Evolutionary conservation across 495 filamentous ascomycete genomes (phyloP).

Genomic region (Hypoxylon subgilvum): DNA sequence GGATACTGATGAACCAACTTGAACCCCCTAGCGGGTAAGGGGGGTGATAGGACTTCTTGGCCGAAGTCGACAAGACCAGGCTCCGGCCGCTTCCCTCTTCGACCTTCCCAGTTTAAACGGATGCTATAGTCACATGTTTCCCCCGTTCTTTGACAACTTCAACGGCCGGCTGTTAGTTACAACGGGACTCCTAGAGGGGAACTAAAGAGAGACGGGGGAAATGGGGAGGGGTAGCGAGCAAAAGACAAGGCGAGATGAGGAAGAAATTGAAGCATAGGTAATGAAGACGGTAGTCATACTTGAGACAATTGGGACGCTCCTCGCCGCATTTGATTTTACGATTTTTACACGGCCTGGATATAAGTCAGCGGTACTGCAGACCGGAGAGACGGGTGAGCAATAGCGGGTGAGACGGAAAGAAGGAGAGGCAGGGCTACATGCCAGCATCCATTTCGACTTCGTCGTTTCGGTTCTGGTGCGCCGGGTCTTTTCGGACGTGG

Average conservation of each 20-base stretch:
- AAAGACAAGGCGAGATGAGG: no score
- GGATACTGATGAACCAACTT: slow-evolving; percentile 51
- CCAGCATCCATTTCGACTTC: slow-evolving; percentile 88
- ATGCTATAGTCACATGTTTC: slow-evolving; percentile 88
- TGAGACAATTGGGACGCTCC: slow-evolving; percentile 76
- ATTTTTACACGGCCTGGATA: slow-evolving; percentile 76
- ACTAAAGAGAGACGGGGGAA: neutral
- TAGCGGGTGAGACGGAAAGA: neutral
- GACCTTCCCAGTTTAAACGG: slow-evolving; percentile 82
- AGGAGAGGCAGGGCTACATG: slow-evolving; percentile 38
- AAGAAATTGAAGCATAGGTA: slow-evolving; percentile 2
- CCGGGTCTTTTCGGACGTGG: slow-evolving; percentile 71
- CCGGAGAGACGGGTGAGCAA: no score
- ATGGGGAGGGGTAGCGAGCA: slow-evolving; percentile 1
- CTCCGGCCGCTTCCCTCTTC: slow-evolving; percentile 59
- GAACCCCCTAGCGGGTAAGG: slow-evolving; percentile 52
- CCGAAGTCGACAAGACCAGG: slow-evolving; percentile 39
- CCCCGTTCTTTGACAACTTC: slow-evolving; percentile 70
- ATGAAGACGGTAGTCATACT: slow-evolving; percentile 44
- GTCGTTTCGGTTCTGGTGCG: slow-evolving; percentile 69
- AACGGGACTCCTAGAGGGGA: neutral
- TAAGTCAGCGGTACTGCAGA: slow-evolving; percentile 10
- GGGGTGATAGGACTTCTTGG: slow-evolving; percentile 47
- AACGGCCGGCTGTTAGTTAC: slow-evolving; percentile 23
- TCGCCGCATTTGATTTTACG: slow-evolving; percentile 90